A percentile compares a stretch with the other conserved stretches of the same genome.
These are phyloP conservation scores for Periconia macrospinosa DNA, from an alignment of 2,329 filamentous ascomycete genomes.

Conservation along the genomic window DNA sequence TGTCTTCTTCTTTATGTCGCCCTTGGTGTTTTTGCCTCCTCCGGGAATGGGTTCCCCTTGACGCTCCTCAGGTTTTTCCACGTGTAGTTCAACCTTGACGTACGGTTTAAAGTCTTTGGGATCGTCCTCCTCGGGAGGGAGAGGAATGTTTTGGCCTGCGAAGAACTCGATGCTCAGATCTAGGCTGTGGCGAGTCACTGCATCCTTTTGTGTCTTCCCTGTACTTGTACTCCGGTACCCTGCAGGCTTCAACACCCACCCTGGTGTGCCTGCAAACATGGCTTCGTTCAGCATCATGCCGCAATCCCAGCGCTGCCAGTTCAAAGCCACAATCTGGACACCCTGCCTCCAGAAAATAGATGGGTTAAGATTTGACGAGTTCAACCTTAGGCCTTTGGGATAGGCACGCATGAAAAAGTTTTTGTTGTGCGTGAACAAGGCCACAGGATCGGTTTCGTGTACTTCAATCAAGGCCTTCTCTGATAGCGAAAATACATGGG, in stretches of 20 bases:
- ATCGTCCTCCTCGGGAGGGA: constrained; percentile 60
- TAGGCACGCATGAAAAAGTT: constrained; percentile 85
- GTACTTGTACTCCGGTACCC: constrained; percentile 62
- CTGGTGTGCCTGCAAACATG: constrained; percentile 80
- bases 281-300: constrained; percentile 96
- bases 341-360: constrained; percentile 84
- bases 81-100: constrained; percentile 78
- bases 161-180: constrained; percentile 73
- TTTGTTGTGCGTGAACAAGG: constrained; percentile 80
- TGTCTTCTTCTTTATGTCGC: constrained; percentile 52
- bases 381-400: constrained; percentile 78
- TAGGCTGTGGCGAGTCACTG: constrained; percentile 57
- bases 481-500: constrained; percentile 66
- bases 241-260: constrained; percentile 83
- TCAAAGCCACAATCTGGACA: constrained; percentile 87
- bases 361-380: constrained; percentile 85
- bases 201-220: constrained; percentile 46
- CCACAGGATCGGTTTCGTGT: constrained; percentile 56
- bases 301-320: constrained; percentile 90
- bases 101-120: constrained; percentile 69
- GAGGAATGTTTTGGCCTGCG: constrained; percentile 74
- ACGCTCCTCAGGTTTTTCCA: constrained; percentile 65
- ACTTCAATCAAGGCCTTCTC: constrained; percentile 69
- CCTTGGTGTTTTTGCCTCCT: constrained; percentile 56
- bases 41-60: constrained; percentile 47